Base-by-base conservation (phyloP, 768 basidiomycete species). In the Pleurotus djamor region DNA sequence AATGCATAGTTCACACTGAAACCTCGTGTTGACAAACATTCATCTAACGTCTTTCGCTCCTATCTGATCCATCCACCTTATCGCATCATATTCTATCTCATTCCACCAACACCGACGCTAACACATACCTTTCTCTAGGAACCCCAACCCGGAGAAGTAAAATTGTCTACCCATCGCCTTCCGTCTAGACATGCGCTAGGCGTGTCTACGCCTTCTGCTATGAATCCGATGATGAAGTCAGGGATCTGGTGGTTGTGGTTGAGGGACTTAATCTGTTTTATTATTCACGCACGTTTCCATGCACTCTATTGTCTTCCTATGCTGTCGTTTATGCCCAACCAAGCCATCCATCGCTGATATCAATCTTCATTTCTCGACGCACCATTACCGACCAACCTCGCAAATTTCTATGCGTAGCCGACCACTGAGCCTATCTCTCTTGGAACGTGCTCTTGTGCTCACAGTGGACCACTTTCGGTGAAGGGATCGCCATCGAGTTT, bases 1-100 rank as follows among this genome's bases (percentile, higher is more conserved):
- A 79, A 79, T 73, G 89, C 94, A 95, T 95, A 95, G 94, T 96
- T 95, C 93, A 96, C 91, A 87, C 94, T 88, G 93, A 96, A 92
- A 74, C 76, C 71, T 75, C 69, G 74, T 94, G 92, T 91, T 87
- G 90, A 94, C 77, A 88, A 82, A 75, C 76, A 84, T 80, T 65
- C 87, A 92, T 92, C 89, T 84, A 79, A 85, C 74, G 93, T 97
- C 94, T 96, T 96, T 96, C 94, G 94, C 94, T 96, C 93, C 94
- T 96, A 96, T 96, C 93, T 96, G 94, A 96, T 74, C 62, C 64
- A 62, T 33, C 68, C 56, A 28, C 62, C 59, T 64, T 58, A 52
- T 47, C 50, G 47, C 59, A 57, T 66, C 56, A 61, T 60, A 56
- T 59, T 60, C 59, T 55, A 47, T 48, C 63, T 45, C 41, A n/a